Base-by-base conservation (phyloP, 768 basidiomycete species). In the Roridomyces roridus region DNA sequence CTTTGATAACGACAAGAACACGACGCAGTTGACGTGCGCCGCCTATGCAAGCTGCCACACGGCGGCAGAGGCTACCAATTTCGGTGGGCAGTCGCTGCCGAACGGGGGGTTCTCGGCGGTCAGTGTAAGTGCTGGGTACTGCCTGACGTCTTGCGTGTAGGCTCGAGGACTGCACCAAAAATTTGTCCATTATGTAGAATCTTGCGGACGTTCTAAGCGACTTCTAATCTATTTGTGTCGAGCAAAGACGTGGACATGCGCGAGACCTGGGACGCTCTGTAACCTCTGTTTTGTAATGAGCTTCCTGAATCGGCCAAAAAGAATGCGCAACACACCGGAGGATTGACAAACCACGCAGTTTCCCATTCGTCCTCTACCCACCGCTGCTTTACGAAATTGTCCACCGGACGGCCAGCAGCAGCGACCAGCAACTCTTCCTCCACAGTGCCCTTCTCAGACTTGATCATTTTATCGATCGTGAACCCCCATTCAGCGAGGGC, bases 291-390 rank as follows among this genome's bases (percentile, higher is more conserved):
- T n/a, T 29, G 35, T 20, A 5, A 1, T 91, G 70, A 25, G 50
- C 24, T 57, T 44, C 49, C 37, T 47, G 45, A 34, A 51, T n/a
- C 39, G 26, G 2, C 25, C 37, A 45, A 24, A 15, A 31, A 25
- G 43, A 56, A 23, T 20, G 24, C 17, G 52, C 46, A 5, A 72
- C 89, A 68, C 65, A 94, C 92, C 46, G 87, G 90, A 39, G 92
- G 92, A 67, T 94, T 94, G 39, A 92, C 88, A 66, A 94, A 94
- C 93, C 93, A 95, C 2, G 90, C 91, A 0, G 91, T 92, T 72
- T 95, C 93, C 92, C 91, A 95, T n/a, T 82, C 80, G 5, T 65
- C 68, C 65, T 92, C 89, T 17, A 66, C 63, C 93, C 93, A 94
- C 44, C 84, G 74, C 44, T 76, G 77, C 68, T 72, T 77, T 12